Percentiles rank a stretch among this genome's conserved stretches.
Evolutionary conservation across 164 flowering plant genomes (phyloP).

Genomic region (Aristolochia contorta): DNA sequence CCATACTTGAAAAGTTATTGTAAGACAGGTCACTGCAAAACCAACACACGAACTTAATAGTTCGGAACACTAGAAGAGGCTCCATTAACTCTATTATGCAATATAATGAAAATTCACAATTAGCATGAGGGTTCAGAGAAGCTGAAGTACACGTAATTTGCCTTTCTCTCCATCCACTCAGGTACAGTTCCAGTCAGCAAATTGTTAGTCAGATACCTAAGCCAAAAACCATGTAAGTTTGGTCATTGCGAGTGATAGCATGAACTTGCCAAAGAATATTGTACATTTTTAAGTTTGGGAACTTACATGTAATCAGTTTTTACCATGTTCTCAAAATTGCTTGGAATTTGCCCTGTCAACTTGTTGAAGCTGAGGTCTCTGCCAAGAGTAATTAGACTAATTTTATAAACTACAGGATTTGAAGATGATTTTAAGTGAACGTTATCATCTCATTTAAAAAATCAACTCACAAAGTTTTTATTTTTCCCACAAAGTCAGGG

Average conservation of each 20-base stretch:
- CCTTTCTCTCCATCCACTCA: slow-evolving; percentile 35
- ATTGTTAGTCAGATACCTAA: slow-evolving; percentile 59
- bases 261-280: too few relatives aligned
- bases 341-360: slow-evolving; percentile 46
- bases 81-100: background rate
- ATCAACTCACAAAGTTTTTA: slow-evolving; percentile 14
- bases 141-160: slow-evolving; percentile 33
- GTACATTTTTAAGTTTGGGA: background rate
- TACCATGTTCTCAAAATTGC: slow-evolving; percentile 10
- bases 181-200: slow-evolving; percentile 52
- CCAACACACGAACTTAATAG: background rate
- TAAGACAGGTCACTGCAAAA: slow-evolving; percentile 70
- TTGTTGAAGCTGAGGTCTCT: slow-evolving; percentile 75
- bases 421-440: slow-evolving; percentile 4
- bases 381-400: slow-evolving; percentile 2
- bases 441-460: slow-evolving; percentile 25
- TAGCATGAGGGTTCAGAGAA: background rate
- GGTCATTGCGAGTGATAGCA: background rate
- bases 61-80: background rate
- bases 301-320: slow-evolving; percentile 35
- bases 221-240: slow-evolving; percentile 5
- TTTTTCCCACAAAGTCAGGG: slow-evolving; percentile 40
- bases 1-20: slow-evolving; percentile 59
- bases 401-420: background rate
- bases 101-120: background rate